These are phyloP conservation scores for Mycosphaerella arachidis DNA, from an alignment of 2,329 filamentous ascomycete species.

Conservation along the genomic window DNA sequence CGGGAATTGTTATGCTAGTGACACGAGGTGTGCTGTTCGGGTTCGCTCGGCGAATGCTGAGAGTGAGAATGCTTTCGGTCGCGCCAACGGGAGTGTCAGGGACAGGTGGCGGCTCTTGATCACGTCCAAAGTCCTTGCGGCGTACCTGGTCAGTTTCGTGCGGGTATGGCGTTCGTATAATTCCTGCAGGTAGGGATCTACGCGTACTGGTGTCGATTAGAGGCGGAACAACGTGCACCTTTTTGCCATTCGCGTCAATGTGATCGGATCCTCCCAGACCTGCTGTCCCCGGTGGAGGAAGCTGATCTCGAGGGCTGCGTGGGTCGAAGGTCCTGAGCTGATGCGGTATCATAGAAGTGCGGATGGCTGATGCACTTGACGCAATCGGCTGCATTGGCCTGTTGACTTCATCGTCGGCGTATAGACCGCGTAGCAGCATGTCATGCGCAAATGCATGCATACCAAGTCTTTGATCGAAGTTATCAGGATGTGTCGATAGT, in stretches of 20 bases:
- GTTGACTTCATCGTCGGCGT: conserved; percentile 25
- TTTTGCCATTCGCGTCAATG: conserved; percentile 20
- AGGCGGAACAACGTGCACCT: conserved; percentile 32
- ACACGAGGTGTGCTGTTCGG: conserved; percentile 21
- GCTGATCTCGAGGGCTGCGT: conserved; percentile 20
- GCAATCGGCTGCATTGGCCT: background rate
- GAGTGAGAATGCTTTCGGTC: conserved; percentile 29
- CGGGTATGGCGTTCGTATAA: conserved; percentile 34
- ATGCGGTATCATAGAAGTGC: conserved; percentile 22
- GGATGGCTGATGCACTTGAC: conserved; percentile 8
- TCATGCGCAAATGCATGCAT: conserved; percentile 32
- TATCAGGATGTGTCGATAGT: conserved; percentile 16
- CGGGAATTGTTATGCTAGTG: conserved; percentile 29
- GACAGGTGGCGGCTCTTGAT: conserved; percentile 9
- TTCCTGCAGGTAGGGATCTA: conserved; percentile 23
- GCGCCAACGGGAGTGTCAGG: conserved; percentile 4
- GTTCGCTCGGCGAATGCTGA: conserved; percentile 30
- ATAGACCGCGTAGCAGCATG: conserved; percentile 32
- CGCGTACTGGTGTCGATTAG: conserved; percentile 28
- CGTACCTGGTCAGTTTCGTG: conserved; percentile 14
- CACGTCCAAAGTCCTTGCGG: conserved; percentile 25
- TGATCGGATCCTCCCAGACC: background rate
- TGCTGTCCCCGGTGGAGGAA: conserved; percentile 1
- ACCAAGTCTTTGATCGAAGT: conserved; percentile 28
- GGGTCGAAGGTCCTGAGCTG: conserved; percentile 23